Conservation (phyloP, 768 basidiomycete genomes). For the Daedaleopsis nitida region DNA sequence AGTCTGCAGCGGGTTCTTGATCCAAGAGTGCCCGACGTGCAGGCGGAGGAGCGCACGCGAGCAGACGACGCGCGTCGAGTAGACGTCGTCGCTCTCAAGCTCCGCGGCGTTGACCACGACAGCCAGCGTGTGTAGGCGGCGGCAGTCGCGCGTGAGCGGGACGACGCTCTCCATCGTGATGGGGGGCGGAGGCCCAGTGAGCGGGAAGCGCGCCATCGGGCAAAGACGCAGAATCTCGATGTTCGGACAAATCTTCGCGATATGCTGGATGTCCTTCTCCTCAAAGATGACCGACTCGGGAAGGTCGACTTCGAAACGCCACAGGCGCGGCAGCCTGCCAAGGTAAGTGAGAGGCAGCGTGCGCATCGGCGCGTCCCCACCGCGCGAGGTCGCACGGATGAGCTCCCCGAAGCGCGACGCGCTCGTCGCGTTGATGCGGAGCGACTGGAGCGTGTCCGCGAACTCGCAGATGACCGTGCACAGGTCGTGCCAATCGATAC, state of each 20-base stretch:
- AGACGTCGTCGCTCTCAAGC: conserved; percentile 44
- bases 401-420: conserved; percentile 82
- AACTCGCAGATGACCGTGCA: conserved; percentile 67
- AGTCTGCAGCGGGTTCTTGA: conserved; percentile 66
- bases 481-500: conserved; percentile 75
- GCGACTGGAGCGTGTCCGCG: conserved; percentile 54
- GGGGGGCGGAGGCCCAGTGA: conserved; percentile 50
- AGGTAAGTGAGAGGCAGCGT: conserved; percentile 66
- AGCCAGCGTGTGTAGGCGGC: conserved; percentile 62
- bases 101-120: conserved; percentile 63
- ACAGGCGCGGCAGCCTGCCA: conserved; percentile 51
- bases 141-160: conserved; percentile 58
- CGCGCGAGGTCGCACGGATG: conserved; percentile 71
- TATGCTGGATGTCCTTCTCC: conserved; percentile 56
- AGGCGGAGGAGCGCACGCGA: conserved; percentile 70
- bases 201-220: conserved; percentile 66
- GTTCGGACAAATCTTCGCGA: conserved; percentile 65
- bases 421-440: conserved; percentile 66
- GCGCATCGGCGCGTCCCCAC: conserved; percentile 56
- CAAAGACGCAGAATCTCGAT: conserved; percentile 71
- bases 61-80: conserved; percentile 49
- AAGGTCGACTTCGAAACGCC: conserved; percentile 75
- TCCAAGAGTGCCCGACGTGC: conserved; percentile 76
- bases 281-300: conserved; percentile 74
- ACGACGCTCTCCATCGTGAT: conserved; percentile 67